These are phyloP conservation scores for Boletus subcaerulescens DNA, from an alignment of 768 basidiomycete genomes.

Conservation along the genomic window DNA sequence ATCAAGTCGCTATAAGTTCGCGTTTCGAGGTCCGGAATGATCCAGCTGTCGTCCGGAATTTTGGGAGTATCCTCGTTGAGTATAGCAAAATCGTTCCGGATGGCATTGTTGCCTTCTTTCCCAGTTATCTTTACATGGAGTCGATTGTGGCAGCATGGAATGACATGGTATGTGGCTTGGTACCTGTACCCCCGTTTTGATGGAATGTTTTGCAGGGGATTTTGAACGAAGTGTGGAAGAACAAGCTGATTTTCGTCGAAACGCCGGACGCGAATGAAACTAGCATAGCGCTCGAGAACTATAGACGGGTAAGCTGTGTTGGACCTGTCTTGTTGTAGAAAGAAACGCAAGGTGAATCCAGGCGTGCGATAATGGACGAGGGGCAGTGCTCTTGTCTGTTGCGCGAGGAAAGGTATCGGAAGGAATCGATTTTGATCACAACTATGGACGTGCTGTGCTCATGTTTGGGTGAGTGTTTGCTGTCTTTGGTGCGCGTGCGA, in stretches of 20 bases:
- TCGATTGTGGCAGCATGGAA: constrained; percentile 99
- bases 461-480: constrained; percentile 84
- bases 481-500: not conserved
- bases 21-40: constrained; percentile 99
- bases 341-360: constrained; percentile 26
- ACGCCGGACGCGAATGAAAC: constrained; percentile 99
- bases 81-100: constrained; percentile 98
- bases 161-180: constrained; percentile 77
- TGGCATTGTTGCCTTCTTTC: constrained; percentile 98
- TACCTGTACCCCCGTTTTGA: not conserved
- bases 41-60: constrained; percentile 97
- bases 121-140: constrained; percentile 99
- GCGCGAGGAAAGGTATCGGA: constrained; percentile 99
- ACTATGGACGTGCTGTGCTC: constrained; percentile 97
- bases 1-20: constrained; percentile 98
- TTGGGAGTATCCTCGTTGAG: constrained; percentile 96
- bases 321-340: not conserved
- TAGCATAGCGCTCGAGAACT: constrained; percentile 96
- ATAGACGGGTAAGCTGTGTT: constrained; percentile 69
- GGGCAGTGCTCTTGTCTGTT: constrained; percentile 93
- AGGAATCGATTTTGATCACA: constrained; percentile 99
- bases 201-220: constrained; percentile 66
- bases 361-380: constrained; percentile 99
- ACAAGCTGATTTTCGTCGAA: constrained; percentile 98
- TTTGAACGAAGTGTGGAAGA: constrained; percentile 98